phyloP scores from a whole-genome alignment of 2,329 filamentous ascomycete genomes.

The Alternaria angustiovoidea region DNA sequence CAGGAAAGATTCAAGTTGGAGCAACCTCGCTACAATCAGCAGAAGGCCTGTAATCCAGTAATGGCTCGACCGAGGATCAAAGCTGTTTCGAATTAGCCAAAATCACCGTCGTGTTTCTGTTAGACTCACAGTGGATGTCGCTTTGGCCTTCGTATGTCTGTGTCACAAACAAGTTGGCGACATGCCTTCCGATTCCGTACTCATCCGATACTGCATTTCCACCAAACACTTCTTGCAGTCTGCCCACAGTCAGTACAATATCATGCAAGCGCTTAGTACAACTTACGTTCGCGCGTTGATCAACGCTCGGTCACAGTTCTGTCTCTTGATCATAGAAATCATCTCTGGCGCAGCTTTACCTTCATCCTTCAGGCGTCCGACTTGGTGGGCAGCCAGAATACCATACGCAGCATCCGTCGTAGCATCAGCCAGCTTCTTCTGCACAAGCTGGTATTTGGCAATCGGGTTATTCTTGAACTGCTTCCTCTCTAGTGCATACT shows the following conservation, averaged over 20 bases:
- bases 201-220: constrained; percentile 99
- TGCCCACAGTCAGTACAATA: constrained; percentile 41
- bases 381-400: constrained; percentile 87
- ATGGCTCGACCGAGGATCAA: constrained; percentile 62
- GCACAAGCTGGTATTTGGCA: constrained; percentile 94
- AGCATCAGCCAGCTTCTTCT: constrained; percentile 97
- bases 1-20: neutral
- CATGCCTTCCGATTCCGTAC: constrained; percentile 93
- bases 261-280: neutral
- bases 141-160: constrained; percentile 99
- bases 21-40: constrained; percentile 52
- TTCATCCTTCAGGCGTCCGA: constrained; percentile 90
- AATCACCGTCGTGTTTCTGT: neutral
- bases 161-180: constrained; percentile 94
- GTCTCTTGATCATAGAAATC: constrained; percentile 95
- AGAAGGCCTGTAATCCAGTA: constrained; percentile 80
- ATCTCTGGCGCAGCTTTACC: constrained; percentile 91
- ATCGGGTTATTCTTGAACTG: constrained; percentile 97
- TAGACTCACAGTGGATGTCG: constrained; percentile 87
- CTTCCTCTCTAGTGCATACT: constrained; percentile 89
- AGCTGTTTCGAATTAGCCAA: constrained; percentile 49
- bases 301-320: constrained; percentile 94
- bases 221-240: constrained; percentile 93
- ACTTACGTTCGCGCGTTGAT: constrained; percentile 73
- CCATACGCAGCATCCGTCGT: constrained; percentile 90